These are phyloP conservation scores for Hura crepitans DNA, from an alignment of 441 rosid genomes.

Conservation along the genomic window DNA sequence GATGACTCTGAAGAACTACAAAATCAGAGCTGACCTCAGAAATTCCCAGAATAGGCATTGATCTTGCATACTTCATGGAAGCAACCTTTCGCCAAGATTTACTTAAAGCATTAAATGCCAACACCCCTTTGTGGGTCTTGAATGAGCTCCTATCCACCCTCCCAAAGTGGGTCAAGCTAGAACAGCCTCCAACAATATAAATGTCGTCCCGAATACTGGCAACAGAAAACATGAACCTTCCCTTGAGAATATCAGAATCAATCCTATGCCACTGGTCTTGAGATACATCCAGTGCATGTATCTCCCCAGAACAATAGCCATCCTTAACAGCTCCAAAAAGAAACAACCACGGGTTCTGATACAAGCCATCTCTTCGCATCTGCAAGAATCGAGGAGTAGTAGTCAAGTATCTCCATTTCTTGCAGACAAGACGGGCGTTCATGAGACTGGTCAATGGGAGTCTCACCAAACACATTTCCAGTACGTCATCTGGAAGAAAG, in stretches of 20 bases:
- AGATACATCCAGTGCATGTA: conserved; percentile 70
- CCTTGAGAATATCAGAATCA: conserved; percentile 59
- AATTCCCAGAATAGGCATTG: conserved; percentile 71
- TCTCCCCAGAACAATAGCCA: conserved; percentile 73
- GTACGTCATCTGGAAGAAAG: conserved; percentile 78
- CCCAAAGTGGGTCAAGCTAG: conserved; percentile 59
- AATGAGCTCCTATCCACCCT: conserved; percentile 73
- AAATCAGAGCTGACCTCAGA: conserved; percentile 68
- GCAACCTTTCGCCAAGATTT: conserved; percentile 80
- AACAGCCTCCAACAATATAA: conserved; percentile 83
- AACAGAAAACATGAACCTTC: conserved; percentile 85
- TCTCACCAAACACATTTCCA: conserved; percentile 88
- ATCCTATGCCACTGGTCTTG: conserved; percentile 77
- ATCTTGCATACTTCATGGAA: conserved; percentile 85
- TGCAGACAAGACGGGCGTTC: conserved; percentile 92
- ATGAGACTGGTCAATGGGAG: conserved; percentile 74
- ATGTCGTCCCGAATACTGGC: conserved; percentile 66
- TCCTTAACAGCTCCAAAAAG: conserved; percentile 78
- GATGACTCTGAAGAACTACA: conserved; percentile 45
- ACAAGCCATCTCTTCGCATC: conserved; percentile 59
- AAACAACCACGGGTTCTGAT: conserved; percentile 86
- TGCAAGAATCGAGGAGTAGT: conserved; percentile 63
- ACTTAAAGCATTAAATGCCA: conserved; percentile 69
- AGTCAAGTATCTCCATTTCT: conserved; percentile 80
- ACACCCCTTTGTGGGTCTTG: conserved; percentile 77